Evolutionary conservation across 2,329 filamentous ascomycete species (phyloP).

Genomic region (Xylaria sp.): DNA sequence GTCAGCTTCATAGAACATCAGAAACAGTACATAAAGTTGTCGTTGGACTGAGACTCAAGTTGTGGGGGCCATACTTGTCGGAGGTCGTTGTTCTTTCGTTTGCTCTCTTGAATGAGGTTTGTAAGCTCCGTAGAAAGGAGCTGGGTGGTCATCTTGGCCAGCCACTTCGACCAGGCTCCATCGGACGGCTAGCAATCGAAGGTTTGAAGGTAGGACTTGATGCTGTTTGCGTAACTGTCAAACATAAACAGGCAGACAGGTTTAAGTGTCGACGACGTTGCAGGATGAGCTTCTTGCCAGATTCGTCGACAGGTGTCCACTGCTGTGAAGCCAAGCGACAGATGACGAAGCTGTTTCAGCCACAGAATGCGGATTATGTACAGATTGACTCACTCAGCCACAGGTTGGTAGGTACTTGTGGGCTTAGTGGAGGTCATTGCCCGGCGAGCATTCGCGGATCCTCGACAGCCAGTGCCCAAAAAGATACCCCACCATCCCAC

Average conservation of each 20-base stretch:
- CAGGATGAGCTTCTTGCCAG: slow-evolving; percentile 35
- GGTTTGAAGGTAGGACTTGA: neutral
- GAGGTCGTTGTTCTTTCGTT: slow-evolving; percentile 89
- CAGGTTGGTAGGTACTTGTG: no score
- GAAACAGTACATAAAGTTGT: neutral
- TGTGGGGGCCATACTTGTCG: slow-evolving; percentile 63
- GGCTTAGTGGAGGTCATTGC: neutral
- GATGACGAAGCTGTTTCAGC: slow-evolving; percentile 24
- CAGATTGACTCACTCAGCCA: neutral
- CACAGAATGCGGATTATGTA: neutral
- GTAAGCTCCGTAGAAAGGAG: slow-evolving; percentile 85
- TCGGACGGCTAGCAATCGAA: slow-evolving; percentile 13
- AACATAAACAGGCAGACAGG: slow-evolving; percentile 3
- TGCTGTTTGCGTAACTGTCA: neutral
- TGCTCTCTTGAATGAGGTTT: slow-evolving; percentile 93
- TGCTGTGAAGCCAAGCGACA: slow-evolving; percentile 4
- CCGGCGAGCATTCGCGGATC: no score
- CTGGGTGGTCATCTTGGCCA: slow-evolving; percentile 80
- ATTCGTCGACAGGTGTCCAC: slow-evolving; percentile 26
- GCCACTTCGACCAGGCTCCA: slow-evolving; percentile 27
- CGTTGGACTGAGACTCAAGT: neutral
- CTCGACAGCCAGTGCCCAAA: no score
- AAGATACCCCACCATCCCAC: slow-evolving; percentile 32
- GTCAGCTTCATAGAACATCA: slow-evolving; percentile 7
- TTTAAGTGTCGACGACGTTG: slow-evolving; percentile 1